Evolutionary conservation across 768 basidiomycete species (phyloP).

Genomic region (Rhizopogon roseolus): DNA sequence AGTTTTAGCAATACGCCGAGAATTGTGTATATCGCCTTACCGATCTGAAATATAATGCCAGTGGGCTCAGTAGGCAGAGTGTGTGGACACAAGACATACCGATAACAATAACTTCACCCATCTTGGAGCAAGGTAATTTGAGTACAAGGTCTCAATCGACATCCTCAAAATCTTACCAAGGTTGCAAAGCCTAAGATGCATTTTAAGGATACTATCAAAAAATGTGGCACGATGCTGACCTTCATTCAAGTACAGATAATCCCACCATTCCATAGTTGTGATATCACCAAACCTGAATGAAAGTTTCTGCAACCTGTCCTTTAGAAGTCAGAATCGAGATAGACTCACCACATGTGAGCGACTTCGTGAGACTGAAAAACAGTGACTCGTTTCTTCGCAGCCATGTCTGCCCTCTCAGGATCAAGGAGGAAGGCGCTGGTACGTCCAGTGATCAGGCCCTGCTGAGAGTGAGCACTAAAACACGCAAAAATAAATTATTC

Average conservation of each 20-base stretch:
- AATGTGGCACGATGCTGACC: constrained; percentile 30
- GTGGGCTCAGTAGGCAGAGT: not conserved
- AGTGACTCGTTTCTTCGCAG: constrained; percentile 76
- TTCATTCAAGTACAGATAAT: constrained; percentile 79
- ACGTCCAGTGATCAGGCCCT: constrained; percentile 86
- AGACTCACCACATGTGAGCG: constrained; percentile 69
- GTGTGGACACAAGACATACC: constrained; percentile 36
- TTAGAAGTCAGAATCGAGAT: not conserved
- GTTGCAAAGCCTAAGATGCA: constrained; percentile 69
- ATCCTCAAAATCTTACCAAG: constrained; percentile 41
- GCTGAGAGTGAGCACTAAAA: constrained; percentile 6
- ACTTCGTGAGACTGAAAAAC: constrained; percentile 82
- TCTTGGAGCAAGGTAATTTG: constrained; percentile 31
- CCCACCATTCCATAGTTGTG: constrained; percentile 93
- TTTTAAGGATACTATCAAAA: constrained; percentile 1
- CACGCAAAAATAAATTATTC: not conserved
- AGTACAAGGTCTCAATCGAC: not conserved
- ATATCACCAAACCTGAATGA: constrained; percentile 78
- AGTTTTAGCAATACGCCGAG: not conserved
- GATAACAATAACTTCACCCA: constrained; percentile 85
- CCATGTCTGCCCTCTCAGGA: constrained; percentile 65
- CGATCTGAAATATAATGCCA: constrained; percentile 38
- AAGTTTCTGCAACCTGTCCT: constrained; percentile 8
- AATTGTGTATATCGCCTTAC: constrained; percentile 27
- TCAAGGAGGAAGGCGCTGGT: constrained; percentile 80